phyloP scores from a whole-genome alignment of 495 filamentous ascomycete genomes.

The Penicillium canariense region DNA sequence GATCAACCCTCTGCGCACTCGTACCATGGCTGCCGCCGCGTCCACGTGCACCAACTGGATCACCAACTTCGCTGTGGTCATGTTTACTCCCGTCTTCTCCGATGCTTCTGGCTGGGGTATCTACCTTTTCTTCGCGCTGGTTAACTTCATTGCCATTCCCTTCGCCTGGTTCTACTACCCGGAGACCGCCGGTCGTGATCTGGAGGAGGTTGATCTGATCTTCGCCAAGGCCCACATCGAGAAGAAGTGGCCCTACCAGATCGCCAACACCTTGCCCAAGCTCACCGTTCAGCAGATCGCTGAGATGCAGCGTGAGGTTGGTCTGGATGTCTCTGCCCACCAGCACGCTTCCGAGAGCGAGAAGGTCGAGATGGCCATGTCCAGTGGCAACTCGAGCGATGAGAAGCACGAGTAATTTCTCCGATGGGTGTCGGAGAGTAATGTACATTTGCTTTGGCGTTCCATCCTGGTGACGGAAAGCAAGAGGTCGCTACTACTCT shows the following conservation, averaged over 20 bases:
- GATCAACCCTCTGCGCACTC: conserved; percentile 69
- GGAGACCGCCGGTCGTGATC: conserved; percentile 63
- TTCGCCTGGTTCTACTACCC: conserved; percentile 66
- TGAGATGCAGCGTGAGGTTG: conserved; percentile 31
- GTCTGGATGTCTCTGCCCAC: conserved; percentile 24
- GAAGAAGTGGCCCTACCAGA: conserved; percentile 36
- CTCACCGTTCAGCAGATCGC: conserved; percentile 34
- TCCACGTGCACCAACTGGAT: conserved; percentile 49
- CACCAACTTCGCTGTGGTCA: conserved; percentile 47
- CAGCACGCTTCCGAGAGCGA: conserved; percentile 16
- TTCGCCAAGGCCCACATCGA: conserved; percentile 44
- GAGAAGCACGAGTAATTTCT: conserved; percentile 25
- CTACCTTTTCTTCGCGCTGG: conserved; percentile 62
- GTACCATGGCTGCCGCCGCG: conserved; percentile 59
- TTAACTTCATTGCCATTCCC: conserved; percentile 68
- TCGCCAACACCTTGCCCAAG: conserved; percentile 38
- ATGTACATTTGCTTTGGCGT: conserved; percentile 12
- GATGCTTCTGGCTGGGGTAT: conserved; percentile 29
- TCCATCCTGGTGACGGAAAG: conserved; percentile 28
- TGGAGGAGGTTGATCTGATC: conserved; percentile 70
- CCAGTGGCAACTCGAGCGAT: conserved; percentile 25
- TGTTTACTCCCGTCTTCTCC: conserved; percentile 45
- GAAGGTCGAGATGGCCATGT: conserved; percentile 34
- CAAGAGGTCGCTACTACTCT: conserved; percentile 9
- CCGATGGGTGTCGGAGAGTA: background rate